Conservation (phyloP, 2,329 filamentous ascomycete genomes). For the Trichoderma sp. region DNA sequence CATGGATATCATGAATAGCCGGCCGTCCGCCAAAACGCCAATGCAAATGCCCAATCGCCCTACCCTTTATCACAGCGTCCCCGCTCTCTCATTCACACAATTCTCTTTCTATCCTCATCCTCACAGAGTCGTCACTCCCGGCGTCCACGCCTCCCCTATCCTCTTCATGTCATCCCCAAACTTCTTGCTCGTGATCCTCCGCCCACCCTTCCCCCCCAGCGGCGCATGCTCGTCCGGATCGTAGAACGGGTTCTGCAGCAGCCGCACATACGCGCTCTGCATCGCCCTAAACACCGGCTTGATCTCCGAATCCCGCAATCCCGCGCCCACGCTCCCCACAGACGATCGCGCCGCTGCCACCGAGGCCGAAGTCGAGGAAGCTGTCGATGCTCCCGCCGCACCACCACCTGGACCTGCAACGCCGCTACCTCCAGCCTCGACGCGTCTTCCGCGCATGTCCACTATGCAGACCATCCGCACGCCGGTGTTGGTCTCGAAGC, state of each 20-base stretch:
- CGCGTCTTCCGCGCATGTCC: slow-evolving; percentile 63
- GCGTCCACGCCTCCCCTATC: slow-evolving; percentile 82
- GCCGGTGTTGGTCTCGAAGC: slow-evolving; percentile 94
- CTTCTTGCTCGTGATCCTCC: slow-evolving; percentile 75
- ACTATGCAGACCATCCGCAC: slow-evolving; percentile 87
- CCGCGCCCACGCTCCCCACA: slow-evolving; percentile 51
- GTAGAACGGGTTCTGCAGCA: slow-evolving; percentile 94
- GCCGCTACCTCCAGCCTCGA: slow-evolving; percentile 3
- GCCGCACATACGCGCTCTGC: slow-evolving; percentile 84
- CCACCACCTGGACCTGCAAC: slow-evolving; percentile 16
- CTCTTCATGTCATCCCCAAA: slow-evolving; percentile 81
- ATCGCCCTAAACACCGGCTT: slow-evolving; percentile 88
- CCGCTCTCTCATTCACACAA: no score
- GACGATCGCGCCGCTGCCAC: slow-evolving; percentile 28
- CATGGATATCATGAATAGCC: slow-evolving; percentile 12
- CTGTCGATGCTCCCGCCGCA: slow-evolving; percentile 16
- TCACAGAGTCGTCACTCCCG: slow-evolving; percentile 64
- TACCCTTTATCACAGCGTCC: no score
- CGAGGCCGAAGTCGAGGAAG: slow-evolving; percentile 23
- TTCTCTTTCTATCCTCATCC: neutral
- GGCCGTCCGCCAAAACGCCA: slow-evolving; percentile 7
- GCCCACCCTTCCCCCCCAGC: slow-evolving; percentile 50
- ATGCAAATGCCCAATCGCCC: slow-evolving; percentile 16
- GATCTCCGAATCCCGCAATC: slow-evolving; percentile 80
- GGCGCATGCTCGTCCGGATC: slow-evolving; percentile 80